Percentiles rank a stretch among this genome's conserved stretches.
Conservation (phyloP, 73 alveolate genomes). For the Durusdinium trenchii region DNA sequence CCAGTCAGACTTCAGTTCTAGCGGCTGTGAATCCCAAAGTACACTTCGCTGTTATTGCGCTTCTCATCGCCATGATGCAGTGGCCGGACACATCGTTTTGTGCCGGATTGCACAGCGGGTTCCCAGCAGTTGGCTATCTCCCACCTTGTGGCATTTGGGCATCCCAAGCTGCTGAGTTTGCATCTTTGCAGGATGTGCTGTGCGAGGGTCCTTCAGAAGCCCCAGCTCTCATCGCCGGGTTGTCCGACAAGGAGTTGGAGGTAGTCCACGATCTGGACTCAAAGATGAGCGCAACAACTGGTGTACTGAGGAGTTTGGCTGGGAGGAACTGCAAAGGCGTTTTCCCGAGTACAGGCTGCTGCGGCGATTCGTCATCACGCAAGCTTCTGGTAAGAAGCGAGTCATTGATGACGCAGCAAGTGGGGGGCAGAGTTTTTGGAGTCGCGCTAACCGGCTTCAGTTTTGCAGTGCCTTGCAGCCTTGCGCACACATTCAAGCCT, state of each 20-base stretch:
- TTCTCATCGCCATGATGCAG: not conserved
- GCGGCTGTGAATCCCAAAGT: not conserved
- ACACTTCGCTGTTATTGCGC: not conserved
- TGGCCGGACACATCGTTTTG: slow-evolving; percentile 29
- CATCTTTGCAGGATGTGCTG: not conserved
- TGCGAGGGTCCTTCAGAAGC: not conserved
- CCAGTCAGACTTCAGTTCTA: not conserved
- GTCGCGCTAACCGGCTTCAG: slow-evolving; percentile 13
- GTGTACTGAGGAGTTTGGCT: not conserved
- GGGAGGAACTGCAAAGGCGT: not conserved
- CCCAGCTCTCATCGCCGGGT: not conserved
- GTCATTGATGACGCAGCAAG: slow-evolving; percentile 42
- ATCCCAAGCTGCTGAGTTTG: not conserved
- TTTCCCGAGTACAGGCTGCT: not conserved
- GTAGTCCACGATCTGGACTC: not conserved
- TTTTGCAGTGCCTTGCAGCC: slow-evolving; percentile 46
- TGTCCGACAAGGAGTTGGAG: not conserved
- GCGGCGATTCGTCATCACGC: slow-evolving; percentile 51
- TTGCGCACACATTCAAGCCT: not conserved
- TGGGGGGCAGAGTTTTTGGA: not conserved
- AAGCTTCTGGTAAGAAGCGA: slow-evolving; percentile 39
- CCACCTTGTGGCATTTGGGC: slow-evolving; percentile 38
- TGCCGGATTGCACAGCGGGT: not conserved
- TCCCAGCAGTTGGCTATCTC: not conserved
- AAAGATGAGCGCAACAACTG: not conserved